Conservation (phyloP, 441 rosid genomes). For the Theobroma grandiflorum region DNA sequence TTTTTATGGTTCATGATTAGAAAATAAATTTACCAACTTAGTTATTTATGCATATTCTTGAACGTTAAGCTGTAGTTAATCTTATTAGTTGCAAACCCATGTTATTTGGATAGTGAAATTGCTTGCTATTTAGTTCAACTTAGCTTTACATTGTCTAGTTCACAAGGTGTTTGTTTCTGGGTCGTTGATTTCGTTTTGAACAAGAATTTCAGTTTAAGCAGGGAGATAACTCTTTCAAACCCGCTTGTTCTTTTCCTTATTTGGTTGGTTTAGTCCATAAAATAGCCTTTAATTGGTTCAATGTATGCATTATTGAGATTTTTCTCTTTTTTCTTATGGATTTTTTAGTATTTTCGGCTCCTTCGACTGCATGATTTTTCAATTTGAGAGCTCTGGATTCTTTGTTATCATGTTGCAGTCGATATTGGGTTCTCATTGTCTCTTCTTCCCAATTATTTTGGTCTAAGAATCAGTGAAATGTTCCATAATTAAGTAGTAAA, state of each 20-base stretch:
- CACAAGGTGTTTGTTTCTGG: constrained; percentile 29
- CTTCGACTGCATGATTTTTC: not conserved
- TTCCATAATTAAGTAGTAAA: not conserved
- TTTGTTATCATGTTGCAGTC: not conserved
- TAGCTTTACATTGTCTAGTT: constrained; percentile 10
- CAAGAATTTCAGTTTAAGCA: not conserved
- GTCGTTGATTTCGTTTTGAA: constrained; percentile 12
- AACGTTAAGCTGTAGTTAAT: constrained; percentile 7
- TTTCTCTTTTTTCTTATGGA: not conserved
- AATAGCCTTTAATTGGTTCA: not conserved
- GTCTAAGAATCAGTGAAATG: not conserved
- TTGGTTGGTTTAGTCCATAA: not conserved
- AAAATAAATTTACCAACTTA: not conserved
- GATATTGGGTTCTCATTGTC: constrained; percentile 4
- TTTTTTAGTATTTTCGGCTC: not conserved
- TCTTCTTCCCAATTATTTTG: not conserved
- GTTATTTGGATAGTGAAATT: constrained; percentile 11
- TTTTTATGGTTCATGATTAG: not conserved
- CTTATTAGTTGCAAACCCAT: not conserved
- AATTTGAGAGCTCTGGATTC: not conserved
- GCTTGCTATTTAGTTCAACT: not conserved
- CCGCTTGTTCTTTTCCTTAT: not conserved
- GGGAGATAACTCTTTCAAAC: constrained; percentile 4
- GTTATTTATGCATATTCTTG: not conserved
- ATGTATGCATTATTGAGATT: not conserved